Base-by-base conservation (phyloP, 2,329 filamentous ascomycete genomes). In the Pyricularia sp. region DNA sequence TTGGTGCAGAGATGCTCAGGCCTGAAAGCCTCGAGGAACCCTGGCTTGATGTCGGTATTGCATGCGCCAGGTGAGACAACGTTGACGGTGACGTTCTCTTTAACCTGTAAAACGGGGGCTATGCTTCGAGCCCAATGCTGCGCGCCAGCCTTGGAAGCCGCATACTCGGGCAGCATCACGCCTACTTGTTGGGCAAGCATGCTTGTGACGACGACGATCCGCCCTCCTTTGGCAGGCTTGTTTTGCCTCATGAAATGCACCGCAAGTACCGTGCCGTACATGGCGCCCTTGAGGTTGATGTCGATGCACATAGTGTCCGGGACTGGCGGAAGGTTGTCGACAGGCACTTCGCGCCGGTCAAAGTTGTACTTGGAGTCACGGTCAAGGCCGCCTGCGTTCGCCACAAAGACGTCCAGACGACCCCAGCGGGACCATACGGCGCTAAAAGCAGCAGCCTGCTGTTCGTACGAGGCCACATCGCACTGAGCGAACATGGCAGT, bases 161-260 rank as follows among this genome's bases (percentile, higher is more conserved):
- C 80, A 72, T 86, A 85, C 71, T 85, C 80, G 0, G 83, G 83
- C 69, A 80, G 81, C 0, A 78, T 76, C 10, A 75, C 70, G 70
- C 82, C 79, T 0, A 83, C 81, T 64, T 81, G 79, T 1, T 84
- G 71, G 0, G 76, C 80, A 2, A 80, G 78, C 69, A 81, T 78
- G 69, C 79, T 83, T 1, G 78, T 77, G 0, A 82, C 84, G 12
- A 83, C 74, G 67, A 84, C 82, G 25, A 55, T 55, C 42, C 42
- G 17, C 42, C 42, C 42, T 55, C 20, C 42, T n/a, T 55, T 55
- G 42, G 4, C 20, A 55, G 42, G 42, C 68, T 76, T 79, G 69
- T 85, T 85, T 69, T 84, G 79, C 20, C 83, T 78, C 84, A 85
- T 85, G 73, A 84, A 86, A 71, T 86, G 82, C 10, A 80, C 81